phyloP scores from a whole-genome alignment of 2,329 filamentous ascomycete species.

The Arthroderma sp. region DNA sequence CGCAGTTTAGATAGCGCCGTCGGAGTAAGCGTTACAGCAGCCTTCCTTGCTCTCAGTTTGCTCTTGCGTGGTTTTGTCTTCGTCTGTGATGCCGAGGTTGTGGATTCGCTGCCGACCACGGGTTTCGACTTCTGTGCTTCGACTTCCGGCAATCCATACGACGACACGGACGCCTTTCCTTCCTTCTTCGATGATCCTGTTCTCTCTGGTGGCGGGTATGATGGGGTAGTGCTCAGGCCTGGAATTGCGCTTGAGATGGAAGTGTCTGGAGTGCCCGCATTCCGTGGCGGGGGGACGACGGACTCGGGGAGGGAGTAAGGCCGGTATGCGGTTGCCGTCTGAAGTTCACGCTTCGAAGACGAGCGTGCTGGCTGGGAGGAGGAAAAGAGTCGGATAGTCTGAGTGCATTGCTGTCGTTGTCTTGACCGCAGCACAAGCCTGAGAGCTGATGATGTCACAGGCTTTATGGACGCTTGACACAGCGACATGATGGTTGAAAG shows the following conservation, averaged over 20 bases:
- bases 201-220: conserved; percentile 24
- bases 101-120: conserved; percentile 20
- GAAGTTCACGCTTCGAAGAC: conserved; percentile 49
- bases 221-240: conserved; percentile 37
- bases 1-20: conserved; percentile 68
- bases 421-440: conserved; percentile 29
- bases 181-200: not conserved
- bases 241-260: conserved; percentile 46
- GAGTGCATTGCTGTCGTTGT: conserved; percentile 22
- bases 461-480: conserved; percentile 25
- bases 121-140: conserved; percentile 57
- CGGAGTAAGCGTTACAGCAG: conserved; percentile 75
- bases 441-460: conserved; percentile 39
- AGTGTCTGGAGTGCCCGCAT: conserved; percentile 46
- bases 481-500: conserved; percentile 28
- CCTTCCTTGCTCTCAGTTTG: conserved; percentile 72
- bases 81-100: conserved; percentile 21
- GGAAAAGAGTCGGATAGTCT: conserved; percentile 37
- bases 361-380: conserved; percentile 32
- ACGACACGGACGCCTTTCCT: conserved; percentile 23
- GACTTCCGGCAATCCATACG: conserved; percentile 45
- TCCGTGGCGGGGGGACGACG: conserved; percentile 44
- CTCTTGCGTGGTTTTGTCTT: conserved; percentile 46
- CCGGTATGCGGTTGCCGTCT: conserved; percentile 53
- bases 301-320: conserved; percentile 47